Evolutionary conservation across 495 filamentous ascomycete genomes (phyloP).

Genomic region (Evansstolkia leycettana): DNA sequence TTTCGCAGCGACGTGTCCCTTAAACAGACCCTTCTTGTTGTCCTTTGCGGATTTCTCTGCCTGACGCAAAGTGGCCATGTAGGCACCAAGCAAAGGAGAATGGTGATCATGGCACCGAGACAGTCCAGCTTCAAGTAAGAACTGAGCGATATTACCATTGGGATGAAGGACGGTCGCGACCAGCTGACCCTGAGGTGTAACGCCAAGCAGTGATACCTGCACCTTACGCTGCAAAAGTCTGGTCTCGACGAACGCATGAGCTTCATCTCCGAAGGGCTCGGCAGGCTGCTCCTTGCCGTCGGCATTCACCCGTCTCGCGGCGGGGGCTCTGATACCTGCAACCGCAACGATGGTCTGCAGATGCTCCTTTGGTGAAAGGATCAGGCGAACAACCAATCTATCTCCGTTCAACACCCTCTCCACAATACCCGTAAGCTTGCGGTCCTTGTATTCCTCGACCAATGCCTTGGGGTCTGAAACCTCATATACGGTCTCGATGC

Average conservation of each 20-base stretch:
- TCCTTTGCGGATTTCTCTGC: constrained; percentile 80
- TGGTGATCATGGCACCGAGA: constrained; percentile 91
- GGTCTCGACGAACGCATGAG: constrained; percentile 72
- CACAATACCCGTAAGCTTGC: constrained; percentile 64
- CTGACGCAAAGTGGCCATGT: constrained; percentile 76
- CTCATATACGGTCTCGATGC: constrained; percentile 69
- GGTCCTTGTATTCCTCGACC: constrained; percentile 63
- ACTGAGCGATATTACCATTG: constrained; percentile 80
- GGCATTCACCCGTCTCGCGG: constrained; percentile 65
- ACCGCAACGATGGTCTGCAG: constrained; percentile 74
- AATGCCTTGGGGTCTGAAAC: constrained; percentile 58
- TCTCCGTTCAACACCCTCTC: constrained; percentile 89
- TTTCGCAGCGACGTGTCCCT: constrained; percentile 55
- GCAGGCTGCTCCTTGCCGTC: constrained; percentile 70
- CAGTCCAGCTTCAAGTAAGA: constrained; percentile 74
- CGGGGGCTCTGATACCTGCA: constrained; percentile 77
- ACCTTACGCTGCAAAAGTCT: constrained; percentile 79
- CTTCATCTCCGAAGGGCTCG: constrained; percentile 79
- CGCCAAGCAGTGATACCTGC: constrained; percentile 65
- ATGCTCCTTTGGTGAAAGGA: constrained; percentile 66
- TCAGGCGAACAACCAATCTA: constrained; percentile 70
- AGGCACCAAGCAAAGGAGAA: constrained; percentile 69
- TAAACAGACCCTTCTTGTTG: constrained; percentile 61
- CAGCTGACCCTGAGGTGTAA: constrained; percentile 76
- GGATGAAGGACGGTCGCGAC: constrained; percentile 75